Base-by-base conservation (phyloP, 2,329 filamentous ascomycete genomes). In the Didymella lethalis region DNA sequence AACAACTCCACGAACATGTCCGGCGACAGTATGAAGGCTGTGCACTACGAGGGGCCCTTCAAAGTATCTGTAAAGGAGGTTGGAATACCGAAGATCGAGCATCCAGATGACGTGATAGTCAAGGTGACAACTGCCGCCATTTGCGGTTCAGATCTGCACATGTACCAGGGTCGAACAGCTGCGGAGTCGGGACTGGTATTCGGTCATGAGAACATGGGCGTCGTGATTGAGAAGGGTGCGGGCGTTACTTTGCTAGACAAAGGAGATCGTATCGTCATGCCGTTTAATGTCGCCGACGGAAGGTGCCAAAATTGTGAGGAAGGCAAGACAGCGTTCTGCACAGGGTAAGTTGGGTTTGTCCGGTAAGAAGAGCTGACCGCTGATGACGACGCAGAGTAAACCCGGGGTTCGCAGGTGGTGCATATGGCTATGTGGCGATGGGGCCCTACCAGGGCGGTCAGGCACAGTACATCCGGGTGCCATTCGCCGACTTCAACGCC, bases 401-500 rank as follows among this genome's bases (percentile, higher is more conserved):
- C 65, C 83, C 84, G 0, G 85, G 84, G 0, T 87, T 87, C 63
- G 85, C 85, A 1, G 85, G 85, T 6, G 85, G 84, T 8, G 84
- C 84, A 20, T 87, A 86, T 55, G 84, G 86, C 6, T 86, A 89
- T 65, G 86, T 89, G n/a, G 79, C 83, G 11, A 85, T 86, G 85
- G 85, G 86, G 0, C 80, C 80, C 1, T 83, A 83, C 59, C 79
- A 82, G 54, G 83, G 82, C 56, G 84, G 84, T 14, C 85, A 88
- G 69, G 88, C 87, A 2, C 86, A 90, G 69, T 90, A 86, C 57
- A 76, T 90, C 18, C 81, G 86, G 3, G 84, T 90, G 1, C 88
- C 88, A 0, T 89, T 85, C 57, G 88, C 87, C 1, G 88, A 90
- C 68, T 89, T 89, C 76, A 90, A 90, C 59, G 85, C 84, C 6